A percentile compares a stretch with the other conserved stretches of the same genome.
phyloP scores from a whole-genome alignment of 1,284 basidiomycete species.

The Omphalotus olearius region DNA sequence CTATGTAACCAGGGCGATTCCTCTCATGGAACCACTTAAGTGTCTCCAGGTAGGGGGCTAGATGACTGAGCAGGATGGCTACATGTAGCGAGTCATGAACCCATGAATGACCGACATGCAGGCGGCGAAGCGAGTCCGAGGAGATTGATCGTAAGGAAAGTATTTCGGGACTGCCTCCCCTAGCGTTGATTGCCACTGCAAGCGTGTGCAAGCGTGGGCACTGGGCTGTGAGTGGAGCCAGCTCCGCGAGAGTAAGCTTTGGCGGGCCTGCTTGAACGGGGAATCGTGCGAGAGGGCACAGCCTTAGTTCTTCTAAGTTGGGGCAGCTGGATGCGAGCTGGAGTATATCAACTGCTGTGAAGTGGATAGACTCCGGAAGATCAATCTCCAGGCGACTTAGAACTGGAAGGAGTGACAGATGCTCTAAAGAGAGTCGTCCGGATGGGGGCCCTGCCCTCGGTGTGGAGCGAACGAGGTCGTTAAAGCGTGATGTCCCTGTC shows the following conservation, averaged over 20 bases:
- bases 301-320: slow-evolving; percentile 56
- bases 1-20: slow-evolving; percentile 63
- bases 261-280: slow-evolving; percentile 46
- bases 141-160: slow-evolving; percentile 43
- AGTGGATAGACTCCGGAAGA: slow-evolving; percentile 66
- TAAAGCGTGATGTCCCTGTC: slow-evolving; percentile 58
- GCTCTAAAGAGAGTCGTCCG: slow-evolving; percentile 54
- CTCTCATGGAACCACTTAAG: slow-evolving; percentile 73
- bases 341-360: slow-evolving; percentile 54
- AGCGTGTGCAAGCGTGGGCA: slow-evolving; percentile 63
- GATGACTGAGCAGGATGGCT: slow-evolving; percentile 67
- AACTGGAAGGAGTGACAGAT: slow-evolving; percentile 47
- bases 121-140: slow-evolving; percentile 58
- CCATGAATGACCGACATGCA: slow-evolving; percentile 73
- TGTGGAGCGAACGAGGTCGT: slow-evolving; percentile 63
- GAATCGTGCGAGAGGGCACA: slow-evolving; percentile 67
- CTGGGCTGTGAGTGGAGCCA: slow-evolving; percentile 50
- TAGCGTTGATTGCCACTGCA: slow-evolving; percentile 59
- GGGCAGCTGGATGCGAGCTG: slow-evolving; percentile 58
- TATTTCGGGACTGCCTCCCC: slow-evolving; percentile 38
- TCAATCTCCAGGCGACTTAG: slow-evolving; percentile 65
- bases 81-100: slow-evolving; percentile 60
- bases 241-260: slow-evolving; percentile 51
- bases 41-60: slow-evolving; percentile 63
- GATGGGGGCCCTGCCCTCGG: slow-evolving; percentile 53